These are phyloP conservation scores for Paracorniculantispora psalliotae DNA, from an alignment of 2,329 filamentous ascomycete genomes.

Conservation along the genomic window DNA sequence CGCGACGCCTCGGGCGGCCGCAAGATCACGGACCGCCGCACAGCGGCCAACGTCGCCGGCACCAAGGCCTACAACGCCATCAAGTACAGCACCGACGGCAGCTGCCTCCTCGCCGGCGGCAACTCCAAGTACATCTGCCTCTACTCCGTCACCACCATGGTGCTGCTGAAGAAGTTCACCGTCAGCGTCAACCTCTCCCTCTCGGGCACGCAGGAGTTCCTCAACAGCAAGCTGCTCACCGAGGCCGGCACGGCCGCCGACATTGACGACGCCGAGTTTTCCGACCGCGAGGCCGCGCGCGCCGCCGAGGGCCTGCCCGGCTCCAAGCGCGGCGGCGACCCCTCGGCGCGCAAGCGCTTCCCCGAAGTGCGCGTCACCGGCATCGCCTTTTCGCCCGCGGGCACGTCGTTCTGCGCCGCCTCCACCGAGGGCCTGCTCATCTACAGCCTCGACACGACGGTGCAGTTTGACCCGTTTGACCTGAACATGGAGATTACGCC, in stretches of 20 bases:
- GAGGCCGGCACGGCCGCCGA: constrained; percentile 81
- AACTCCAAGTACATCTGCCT: constrained; percentile 99
- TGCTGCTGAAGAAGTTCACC: constrained; percentile 89
- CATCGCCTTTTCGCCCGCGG: constrained; percentile 83
- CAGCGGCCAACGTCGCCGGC: constrained; percentile 82
- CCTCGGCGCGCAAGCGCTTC: constrained; percentile 67
- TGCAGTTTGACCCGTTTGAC: constrained; percentile 93
- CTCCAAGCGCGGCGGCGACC: constrained; percentile 76
- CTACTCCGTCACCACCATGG: constrained; percentile 90
- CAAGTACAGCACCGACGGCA: constrained; percentile 86
- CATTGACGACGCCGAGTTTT: constrained; percentile 85
- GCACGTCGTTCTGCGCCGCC: constrained; percentile 86
- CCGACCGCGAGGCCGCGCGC: constrained; percentile 76
- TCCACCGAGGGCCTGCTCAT: constrained; percentile 91
- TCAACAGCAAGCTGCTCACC: constrained; percentile 87
- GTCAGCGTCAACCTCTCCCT: constrained; percentile 94
- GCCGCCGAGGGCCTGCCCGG: constrained; percentile 77
- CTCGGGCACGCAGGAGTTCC: constrained; percentile 92
- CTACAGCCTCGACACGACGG: constrained; percentile 79
- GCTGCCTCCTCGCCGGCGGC: constrained; percentile 81
- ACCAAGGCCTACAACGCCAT: constrained; percentile 89
- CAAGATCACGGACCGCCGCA: constrained; percentile 79
- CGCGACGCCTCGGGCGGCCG: constrained; percentile 91
- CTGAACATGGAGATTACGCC: constrained; percentile 92
- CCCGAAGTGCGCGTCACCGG: constrained; percentile 81